Evolutionary conservation across 108 stramenopile species (phyloP).

Genomic region (Cafeteria roenbergensis): DNA sequence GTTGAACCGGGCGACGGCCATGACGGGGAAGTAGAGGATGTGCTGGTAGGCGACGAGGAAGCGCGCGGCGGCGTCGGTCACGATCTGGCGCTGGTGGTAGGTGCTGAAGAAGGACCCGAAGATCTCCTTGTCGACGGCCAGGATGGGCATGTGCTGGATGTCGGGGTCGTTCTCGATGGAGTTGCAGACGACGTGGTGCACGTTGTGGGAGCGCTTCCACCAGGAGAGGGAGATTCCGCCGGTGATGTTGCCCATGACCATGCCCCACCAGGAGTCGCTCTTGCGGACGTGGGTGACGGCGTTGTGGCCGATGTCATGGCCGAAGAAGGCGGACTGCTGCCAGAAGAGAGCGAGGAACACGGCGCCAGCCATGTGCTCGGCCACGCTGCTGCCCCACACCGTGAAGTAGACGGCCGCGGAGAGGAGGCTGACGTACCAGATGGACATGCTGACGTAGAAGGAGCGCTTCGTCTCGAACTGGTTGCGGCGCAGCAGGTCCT

Average conservation of each 20-base stretch:
- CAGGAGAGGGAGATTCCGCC: constrained; percentile 65
- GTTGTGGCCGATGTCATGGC: constrained; percentile 72
- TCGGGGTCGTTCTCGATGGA: constrained; percentile 73
- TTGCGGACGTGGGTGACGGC: constrained; percentile 52
- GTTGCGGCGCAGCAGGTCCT: constrained; percentile 28
- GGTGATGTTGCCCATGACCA: constrained; percentile 40
- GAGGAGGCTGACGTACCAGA: constrained; percentile 20
- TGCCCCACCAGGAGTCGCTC: constrained; percentile 43
- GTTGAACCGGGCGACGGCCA: constrained; percentile 67
- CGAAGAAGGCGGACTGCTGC: constrained; percentile 75
- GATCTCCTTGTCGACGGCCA: constrained; percentile 55
- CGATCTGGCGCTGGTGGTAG: constrained; percentile 56
- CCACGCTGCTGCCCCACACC: neutral
- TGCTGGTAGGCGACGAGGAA: constrained; percentile 68
- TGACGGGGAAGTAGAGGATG: constrained; percentile 66
- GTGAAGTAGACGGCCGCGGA: constrained; percentile 9
- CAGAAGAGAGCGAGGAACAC: constrained; percentile 54
- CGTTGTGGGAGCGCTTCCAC: constrained; percentile 82
- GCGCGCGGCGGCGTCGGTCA: constrained; percentile 47
- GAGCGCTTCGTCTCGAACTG: constrained; percentile 29
- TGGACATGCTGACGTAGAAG: constrained; percentile 24
- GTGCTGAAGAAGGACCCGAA: constrained; percentile 49
- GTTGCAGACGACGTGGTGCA: constrained; percentile 74
- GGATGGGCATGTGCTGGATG: constrained; percentile 75
- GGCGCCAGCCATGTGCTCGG: constrained; percentile 27